Evolutionary conservation across 148 eudicot species (phyloP).

Genomic region (Chenopodium formosanum): DNA sequence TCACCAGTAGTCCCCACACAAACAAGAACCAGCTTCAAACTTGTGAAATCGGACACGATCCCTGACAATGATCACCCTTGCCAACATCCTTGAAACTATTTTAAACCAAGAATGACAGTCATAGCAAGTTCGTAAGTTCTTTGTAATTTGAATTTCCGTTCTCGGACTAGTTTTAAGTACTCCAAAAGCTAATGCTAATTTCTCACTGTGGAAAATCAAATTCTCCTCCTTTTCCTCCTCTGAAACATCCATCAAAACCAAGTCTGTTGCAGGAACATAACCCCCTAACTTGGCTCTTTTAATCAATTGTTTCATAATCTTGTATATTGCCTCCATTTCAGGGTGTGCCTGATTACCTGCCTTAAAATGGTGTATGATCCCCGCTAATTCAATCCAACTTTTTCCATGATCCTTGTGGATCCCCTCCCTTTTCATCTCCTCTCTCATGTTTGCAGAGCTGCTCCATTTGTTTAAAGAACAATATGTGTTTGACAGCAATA

Average conservation of each 20-base stretch:
- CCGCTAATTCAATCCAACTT: slow-evolving; percentile 66
- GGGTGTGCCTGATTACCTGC: slow-evolving; percentile 51
- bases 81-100: slow-evolving; percentile 47
- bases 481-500: slow-evolving; percentile 60
- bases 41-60: slow-evolving; percentile 68
- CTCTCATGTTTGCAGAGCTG: slow-evolving; percentile 37
- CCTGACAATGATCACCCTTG: slow-evolving; percentile 65
- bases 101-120: slow-evolving; percentile 74
- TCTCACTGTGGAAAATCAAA: slow-evolving; percentile 65
- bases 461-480: slow-evolving; percentile 53
- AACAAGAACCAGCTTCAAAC: slow-evolving; percentile 55
- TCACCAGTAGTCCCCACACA: slow-evolving; percentile 75
- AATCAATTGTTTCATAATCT: slow-evolving; percentile 43
- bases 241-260: slow-evolving; percentile 75
- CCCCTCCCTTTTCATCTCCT: slow-evolving; percentile 38
- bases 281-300: slow-evolving; percentile 53
- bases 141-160: slow-evolving; percentile 46
- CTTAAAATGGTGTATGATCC: slow-evolving; percentile 50
- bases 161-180: slow-evolving; percentile 59
- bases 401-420: slow-evolving; percentile 52
- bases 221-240: slow-evolving; percentile 76
- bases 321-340: slow-evolving; percentile 45
- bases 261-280: slow-evolving; percentile 37
- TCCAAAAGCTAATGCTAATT: slow-evolving; percentile 58
- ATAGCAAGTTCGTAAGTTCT: slow-evolving; percentile 60